Evolutionary conservation across 2,329 filamentous ascomycete genomes (phyloP).

Genomic region (Fusarium anguioides): DNA sequence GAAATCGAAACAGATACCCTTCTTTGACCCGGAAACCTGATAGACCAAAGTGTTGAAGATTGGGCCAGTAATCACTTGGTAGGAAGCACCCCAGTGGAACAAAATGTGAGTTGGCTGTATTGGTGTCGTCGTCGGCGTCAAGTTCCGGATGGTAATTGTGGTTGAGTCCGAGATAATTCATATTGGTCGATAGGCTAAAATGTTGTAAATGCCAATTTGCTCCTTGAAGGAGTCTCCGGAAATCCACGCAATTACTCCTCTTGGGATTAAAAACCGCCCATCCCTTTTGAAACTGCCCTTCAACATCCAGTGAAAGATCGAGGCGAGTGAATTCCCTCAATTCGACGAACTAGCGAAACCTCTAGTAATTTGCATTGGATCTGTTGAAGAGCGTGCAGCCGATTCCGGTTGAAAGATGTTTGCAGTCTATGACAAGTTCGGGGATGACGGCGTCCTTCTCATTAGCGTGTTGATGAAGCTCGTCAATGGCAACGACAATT

Average conservation of each 20-base stretch:
- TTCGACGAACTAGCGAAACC: no score
- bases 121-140: neutral
- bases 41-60: neutral
- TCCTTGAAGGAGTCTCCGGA: neutral
- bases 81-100: neutral
- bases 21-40: neutral
- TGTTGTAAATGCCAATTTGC: neutral
- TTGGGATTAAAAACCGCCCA: no score
- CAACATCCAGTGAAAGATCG: neutral
- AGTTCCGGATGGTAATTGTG: neutral
- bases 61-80: neutral
- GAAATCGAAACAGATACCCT: neutral
- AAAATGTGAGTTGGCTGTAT: neutral
- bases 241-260: no score
- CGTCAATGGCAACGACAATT: neutral
- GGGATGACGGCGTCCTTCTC: neutral
- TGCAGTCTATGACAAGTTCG: neutral
- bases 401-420: neutral
- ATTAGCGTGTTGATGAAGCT: no score
- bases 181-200: neutral
- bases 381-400: neutral
- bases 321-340: neutral
- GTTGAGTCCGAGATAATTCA: neutral
- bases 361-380: neutral
- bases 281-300: neutral